Evolutionary conservation across 352 stramenopile species (phyloP).

Genomic region (Hyaloperonospora brassicae): DNA sequence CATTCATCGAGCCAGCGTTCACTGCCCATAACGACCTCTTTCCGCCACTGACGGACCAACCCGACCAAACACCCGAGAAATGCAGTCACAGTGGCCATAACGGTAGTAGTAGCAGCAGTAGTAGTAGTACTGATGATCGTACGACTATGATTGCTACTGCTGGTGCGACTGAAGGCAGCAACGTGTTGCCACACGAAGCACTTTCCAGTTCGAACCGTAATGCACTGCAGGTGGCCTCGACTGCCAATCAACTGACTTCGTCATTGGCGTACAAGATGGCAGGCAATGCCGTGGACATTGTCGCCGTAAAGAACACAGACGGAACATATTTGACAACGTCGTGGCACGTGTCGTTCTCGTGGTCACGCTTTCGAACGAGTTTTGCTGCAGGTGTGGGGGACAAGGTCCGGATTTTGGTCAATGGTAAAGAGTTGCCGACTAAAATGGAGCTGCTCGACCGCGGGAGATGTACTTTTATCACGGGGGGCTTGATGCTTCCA

Average conservation of each 20-base stretch:
- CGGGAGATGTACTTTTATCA: conserved; percentile 58
- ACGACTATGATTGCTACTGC: background rate
- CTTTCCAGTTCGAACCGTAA: conserved; percentile 14
- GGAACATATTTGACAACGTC: conserved; percentile 55
- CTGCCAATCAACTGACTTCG: conserved; percentile 11
- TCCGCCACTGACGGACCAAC: conserved; percentile 22
- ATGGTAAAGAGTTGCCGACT: conserved; percentile 64
- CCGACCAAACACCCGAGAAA: background rate
- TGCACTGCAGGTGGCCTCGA: conserved; percentile 4
- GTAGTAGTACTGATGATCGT: conserved; percentile 7
- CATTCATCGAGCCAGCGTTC: conserved; percentile 12
- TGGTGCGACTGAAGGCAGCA: conserved; percentile 1
- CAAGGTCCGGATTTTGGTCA: conserved; percentile 64
- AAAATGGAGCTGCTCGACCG: conserved; percentile 69
- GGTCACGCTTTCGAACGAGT: conserved; percentile 60
- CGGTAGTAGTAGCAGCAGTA: conserved; percentile 15
- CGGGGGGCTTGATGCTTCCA: conserved; percentile 50
- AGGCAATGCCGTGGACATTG: conserved; percentile 75
- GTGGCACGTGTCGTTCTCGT: conserved; percentile 72
- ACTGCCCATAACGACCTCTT: conserved; percentile 38
- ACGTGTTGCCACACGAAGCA: conserved; percentile 1
- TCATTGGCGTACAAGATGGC: conserved; percentile 54
- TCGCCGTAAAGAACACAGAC: conserved; percentile 56
- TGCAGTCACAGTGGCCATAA: conserved; percentile 8
- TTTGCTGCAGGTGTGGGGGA: conserved; percentile 56